Percentiles rank a stretch among this genome's conserved stretches.
Evolutionary conservation across 2,329 filamentous ascomycete species (phyloP).

Genomic region (Pyrenophora tritici-repentis): DNA sequence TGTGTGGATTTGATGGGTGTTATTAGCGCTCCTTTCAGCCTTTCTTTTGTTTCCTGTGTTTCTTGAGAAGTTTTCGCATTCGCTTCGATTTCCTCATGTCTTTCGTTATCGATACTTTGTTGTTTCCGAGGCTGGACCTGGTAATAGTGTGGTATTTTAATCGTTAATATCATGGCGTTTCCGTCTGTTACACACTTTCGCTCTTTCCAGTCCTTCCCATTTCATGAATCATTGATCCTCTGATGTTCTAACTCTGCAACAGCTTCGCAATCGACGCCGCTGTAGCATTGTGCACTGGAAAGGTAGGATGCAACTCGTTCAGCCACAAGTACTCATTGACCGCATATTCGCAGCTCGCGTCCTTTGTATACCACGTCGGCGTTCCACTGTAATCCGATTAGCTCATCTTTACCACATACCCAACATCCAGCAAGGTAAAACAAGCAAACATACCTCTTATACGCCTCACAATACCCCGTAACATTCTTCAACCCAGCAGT

Average conservation of each 20-base stretch:
- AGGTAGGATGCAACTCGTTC: conserved; percentile 67
- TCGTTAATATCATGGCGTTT: no score
- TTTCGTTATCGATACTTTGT: no score
- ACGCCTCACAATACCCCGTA: conserved; percentile 60
- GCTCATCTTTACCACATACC: no score
- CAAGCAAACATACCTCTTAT: conserved; percentile 55
- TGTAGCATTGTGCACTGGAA: conserved; percentile 64
- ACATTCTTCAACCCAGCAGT: conserved; percentile 61
- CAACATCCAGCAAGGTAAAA: no score
- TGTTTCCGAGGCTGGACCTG: no score
- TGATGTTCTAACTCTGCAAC: conserved; percentile 10
- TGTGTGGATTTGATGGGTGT: neutral
- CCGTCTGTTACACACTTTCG: neutral
- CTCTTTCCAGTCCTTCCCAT: no score
- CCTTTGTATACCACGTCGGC: conserved; percentile 45
- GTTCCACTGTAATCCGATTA: conserved; percentile 39
- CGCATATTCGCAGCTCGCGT: conserved; percentile 56
- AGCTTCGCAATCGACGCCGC: conserved; percentile 50
- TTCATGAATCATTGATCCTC: neutral
- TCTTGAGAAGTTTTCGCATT: neutral
- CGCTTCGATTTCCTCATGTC: no score
- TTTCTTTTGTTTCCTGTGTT: neutral
- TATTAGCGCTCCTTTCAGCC: neutral
- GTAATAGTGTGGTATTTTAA: no score
- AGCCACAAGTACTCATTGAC: conserved; percentile 70